Evolutionary conservation across 2,329 filamentous ascomycete species (phyloP).

Genomic region (Orbilia quercus): DNA sequence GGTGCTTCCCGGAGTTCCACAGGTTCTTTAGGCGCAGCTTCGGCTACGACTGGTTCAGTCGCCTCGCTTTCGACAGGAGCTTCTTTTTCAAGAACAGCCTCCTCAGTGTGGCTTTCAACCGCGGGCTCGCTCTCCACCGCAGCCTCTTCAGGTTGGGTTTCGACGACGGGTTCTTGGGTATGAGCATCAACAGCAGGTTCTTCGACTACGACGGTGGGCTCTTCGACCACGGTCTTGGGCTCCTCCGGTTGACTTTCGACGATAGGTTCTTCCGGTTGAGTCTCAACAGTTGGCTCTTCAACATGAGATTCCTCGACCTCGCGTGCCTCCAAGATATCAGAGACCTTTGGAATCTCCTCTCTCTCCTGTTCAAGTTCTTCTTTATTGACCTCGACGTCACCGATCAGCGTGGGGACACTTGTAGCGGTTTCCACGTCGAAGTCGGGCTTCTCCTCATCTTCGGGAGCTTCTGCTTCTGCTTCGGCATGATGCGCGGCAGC

Average conservation of each 20-base stretch:
- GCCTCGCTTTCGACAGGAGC: constrained; percentile 10
- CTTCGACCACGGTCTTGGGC: constrained; percentile 1
- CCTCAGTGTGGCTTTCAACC: constrained; percentile 3
- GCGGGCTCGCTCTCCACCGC: constrained; percentile 14
- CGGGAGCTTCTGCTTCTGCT: constrained; percentile 6
- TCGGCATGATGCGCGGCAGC: constrained; percentile 8
- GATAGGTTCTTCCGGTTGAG: constrained; percentile 7
- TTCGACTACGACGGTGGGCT: not conserved
- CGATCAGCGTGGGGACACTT: constrained; percentile 47
- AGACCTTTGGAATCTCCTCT: constrained; percentile 50
- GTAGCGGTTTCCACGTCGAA: constrained; percentile 44
- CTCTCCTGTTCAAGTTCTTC: constrained; percentile 32
- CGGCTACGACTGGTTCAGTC: not conserved
- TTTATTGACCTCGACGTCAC: constrained; percentile 36
- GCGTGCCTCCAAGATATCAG: constrained; percentile 31
- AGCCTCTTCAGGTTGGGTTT: constrained; percentile 17
- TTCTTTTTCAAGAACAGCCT: constrained; percentile 13
- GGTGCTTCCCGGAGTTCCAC: not conserved
- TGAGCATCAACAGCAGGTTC: constrained; percentile 13
- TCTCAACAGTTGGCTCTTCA: constrained; percentile 7
- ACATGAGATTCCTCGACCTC: constrained; percentile 7
- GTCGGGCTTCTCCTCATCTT: constrained; percentile 27
- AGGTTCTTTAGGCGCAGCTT: not conserved
- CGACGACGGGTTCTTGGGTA: constrained; percentile 7
- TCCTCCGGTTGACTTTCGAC: constrained; percentile 2